Base-by-base conservation (phyloP, 2,329 filamentous ascomycete genomes). In the Neofusicoccum sp. region DNA sequence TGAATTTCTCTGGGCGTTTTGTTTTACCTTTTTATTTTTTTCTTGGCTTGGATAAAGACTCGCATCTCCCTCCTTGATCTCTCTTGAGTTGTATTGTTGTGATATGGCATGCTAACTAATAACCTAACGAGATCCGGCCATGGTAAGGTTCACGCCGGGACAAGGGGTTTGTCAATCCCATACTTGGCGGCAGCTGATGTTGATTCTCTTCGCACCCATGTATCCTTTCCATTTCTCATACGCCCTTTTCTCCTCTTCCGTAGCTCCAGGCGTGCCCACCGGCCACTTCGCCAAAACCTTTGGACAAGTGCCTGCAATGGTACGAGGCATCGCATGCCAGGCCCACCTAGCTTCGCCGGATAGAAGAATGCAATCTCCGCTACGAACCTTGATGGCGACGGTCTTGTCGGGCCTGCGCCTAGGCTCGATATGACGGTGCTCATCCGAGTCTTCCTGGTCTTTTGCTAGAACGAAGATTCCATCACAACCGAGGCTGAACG, bases 271-370 rank as follows among this genome's bases (percentile, higher is more conserved):
- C 12, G 56, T 47, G 2, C 36, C 39, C 11, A 76, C 80, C 6
- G 93, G 93, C 93, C 93, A 98, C 45, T 89, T 80, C 62, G 81
- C 78, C 59, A 98, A 76, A 75, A 88, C 90, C 0, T 79, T 79
- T 0, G 94, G 94, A 76, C 93, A 98, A 0, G 92, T 96, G 1
- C 80, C 85, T 52, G 87, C 84, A 37, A 97, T 73, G 8, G 98
- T 89, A 74, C 93, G 95, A 5, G 94, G 93, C 14, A 98, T 93
- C 9, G 91, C 93, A 78, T 98, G 94, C 94, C 94, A 98, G 2
- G 94, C 93, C 77, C 92, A 96, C 48, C 94, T 83, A 3, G 91
- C 89, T 64, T 87, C 82, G 16, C 89, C 85, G 49, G 86, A 88
- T 94, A 99, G 97, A 71, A 96, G 92, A 1, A 98, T 86, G 0